Conservation (phyloP, 148 eudicot species). For the Dysphania ambrosioides region DNA sequence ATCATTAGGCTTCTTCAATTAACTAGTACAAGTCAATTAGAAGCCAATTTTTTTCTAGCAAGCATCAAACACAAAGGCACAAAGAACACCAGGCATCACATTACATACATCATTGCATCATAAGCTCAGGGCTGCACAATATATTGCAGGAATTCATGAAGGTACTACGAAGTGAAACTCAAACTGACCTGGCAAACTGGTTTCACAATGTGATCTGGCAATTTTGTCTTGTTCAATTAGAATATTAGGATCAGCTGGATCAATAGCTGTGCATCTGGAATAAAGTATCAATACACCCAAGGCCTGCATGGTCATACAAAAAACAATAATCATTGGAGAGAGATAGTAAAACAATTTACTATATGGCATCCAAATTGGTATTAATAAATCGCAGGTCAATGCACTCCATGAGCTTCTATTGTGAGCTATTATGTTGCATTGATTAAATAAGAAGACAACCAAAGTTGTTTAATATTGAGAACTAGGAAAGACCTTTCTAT, state of each 20-base stretch:
- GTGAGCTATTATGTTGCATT: neutral
- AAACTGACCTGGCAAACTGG: constrained; percentile 61
- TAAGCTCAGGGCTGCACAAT: neutral
- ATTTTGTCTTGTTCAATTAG: constrained; percentile 55
- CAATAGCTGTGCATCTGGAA: constrained; percentile 86
- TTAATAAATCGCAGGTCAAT: neutral
- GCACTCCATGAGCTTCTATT: neutral
- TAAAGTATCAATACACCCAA: constrained; percentile 69
- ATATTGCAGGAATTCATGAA: neutral
- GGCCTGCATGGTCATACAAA: constrained; percentile 51
- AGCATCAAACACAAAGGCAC: neutral
- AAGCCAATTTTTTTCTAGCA: neutral
- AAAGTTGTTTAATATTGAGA: neutral
- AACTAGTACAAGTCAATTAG: neutral
- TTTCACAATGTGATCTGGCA: constrained; percentile 45
- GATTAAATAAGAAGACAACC: neutral
- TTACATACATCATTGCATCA: neutral
- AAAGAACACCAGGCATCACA: constrained; percentile 5
- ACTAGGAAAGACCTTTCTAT: neutral
- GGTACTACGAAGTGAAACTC: constrained; percentile 11
- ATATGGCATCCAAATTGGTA: neutral
- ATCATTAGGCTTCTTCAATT: neutral
- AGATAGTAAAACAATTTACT: neutral
- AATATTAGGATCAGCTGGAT: constrained; percentile 97
- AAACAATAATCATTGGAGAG: neutral